A percentile compares a stretch with the other conserved stretches of the same genome.
phyloP scores from a whole-genome alignment of 768 basidiomycete species.

The Termitomyces sp. region DNA sequence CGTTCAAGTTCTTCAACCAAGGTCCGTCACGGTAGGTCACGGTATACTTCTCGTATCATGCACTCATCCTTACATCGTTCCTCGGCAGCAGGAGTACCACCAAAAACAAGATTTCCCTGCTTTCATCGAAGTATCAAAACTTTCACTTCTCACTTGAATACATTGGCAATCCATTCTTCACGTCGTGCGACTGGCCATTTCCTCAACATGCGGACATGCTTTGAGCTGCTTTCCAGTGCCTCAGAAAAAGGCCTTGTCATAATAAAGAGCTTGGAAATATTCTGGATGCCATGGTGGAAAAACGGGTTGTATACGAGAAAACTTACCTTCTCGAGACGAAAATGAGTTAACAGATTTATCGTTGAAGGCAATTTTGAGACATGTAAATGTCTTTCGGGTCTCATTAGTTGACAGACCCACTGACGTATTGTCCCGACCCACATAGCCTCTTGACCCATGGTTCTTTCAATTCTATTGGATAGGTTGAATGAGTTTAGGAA shows the following conservation, averaged over 20 bases:
- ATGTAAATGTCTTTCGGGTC: too few relatives aligned
- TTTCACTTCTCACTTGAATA: constrained; percentile 81
- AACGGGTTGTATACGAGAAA: constrained; percentile 85
- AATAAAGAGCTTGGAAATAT: constrained; percentile 64
- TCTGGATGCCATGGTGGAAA: constrained; percentile 75
- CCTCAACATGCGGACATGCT: constrained; percentile 44
- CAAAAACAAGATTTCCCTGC: constrained; percentile 82
- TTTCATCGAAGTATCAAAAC: constrained; percentile 85
- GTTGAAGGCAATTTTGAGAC: too few relatives aligned
- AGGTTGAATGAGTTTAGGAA: constrained; percentile 13
- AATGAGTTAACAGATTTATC: constrained; percentile 85
- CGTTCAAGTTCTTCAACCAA: constrained; percentile 40
- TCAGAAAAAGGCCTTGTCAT: constrained; percentile 44
- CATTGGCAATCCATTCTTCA: constrained; percentile 69
- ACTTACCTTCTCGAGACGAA: constrained; percentile 76
- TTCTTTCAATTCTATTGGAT: constrained; percentile 78
- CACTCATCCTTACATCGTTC: constrained; percentile 6
- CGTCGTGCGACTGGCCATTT: constrained; percentile 66
- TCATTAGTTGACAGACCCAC: too few relatives aligned
- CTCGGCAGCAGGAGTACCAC: constrained; percentile 26
- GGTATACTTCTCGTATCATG: constrained; percentile 30
- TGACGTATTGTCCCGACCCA: too few relatives aligned
- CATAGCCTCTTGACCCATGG: constrained; percentile 43
- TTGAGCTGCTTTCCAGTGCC: constrained; percentile 47
- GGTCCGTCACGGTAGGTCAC: too few relatives aligned